Conservation (phyloP, 2,329 filamentous ascomycete species). For the Helicocarpus griseus region DNA sequence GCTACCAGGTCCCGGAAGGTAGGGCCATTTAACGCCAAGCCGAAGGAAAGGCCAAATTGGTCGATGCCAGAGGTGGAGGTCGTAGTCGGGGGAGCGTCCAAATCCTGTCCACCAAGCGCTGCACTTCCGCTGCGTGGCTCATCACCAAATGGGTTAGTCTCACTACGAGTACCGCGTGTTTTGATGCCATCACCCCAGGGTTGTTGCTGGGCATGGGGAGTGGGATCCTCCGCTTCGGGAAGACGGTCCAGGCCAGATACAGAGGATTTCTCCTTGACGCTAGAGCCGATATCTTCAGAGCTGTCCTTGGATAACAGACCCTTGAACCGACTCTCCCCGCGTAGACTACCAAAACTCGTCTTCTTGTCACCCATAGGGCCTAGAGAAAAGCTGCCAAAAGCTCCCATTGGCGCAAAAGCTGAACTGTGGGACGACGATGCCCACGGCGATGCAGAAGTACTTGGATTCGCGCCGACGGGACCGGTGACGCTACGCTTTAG, state of each 20-base stretch:
- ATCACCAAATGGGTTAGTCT: constrained; percentile 40
- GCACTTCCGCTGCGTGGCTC: constrained; percentile 51
- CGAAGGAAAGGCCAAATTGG: constrained; percentile 51
- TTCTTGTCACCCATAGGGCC: constrained; percentile 58
- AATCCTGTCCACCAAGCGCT: constrained; percentile 66
- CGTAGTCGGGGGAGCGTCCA: constrained; percentile 39
- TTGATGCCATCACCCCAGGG: constrained; percentile 40
- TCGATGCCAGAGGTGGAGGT: constrained; percentile 35
- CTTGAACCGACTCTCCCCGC: constrained; percentile 75
- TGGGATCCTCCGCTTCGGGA: constrained; percentile 40
- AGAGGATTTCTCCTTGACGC: constrained; percentile 47
- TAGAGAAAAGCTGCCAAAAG: constrained; percentile 85
- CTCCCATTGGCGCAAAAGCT: constrained; percentile 64
- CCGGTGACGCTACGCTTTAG: constrained; percentile 48
- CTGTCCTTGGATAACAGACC: constrained; percentile 73
- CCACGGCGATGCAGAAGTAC: constrained; percentile 42
- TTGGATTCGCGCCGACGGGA: constrained; percentile 33
- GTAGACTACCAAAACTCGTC: constrained; percentile 52
- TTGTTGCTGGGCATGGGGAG: constrained; percentile 34
- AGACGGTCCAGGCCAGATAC: constrained; percentile 44
- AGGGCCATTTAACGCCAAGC: constrained; percentile 49
- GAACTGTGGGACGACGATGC: constrained; percentile 48
- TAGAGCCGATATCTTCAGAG: constrained; percentile 50
- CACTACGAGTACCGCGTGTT: constrained; percentile 39
- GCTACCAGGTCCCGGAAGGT: constrained; percentile 48